Percentiles rank a stretch among this genome's conserved stretches.
These are phyloP conservation scores for Metarhizium anisopliae DNA, from an alignment of 2,329 filamentous ascomycete genomes.

Conservation along the genomic window DNA sequence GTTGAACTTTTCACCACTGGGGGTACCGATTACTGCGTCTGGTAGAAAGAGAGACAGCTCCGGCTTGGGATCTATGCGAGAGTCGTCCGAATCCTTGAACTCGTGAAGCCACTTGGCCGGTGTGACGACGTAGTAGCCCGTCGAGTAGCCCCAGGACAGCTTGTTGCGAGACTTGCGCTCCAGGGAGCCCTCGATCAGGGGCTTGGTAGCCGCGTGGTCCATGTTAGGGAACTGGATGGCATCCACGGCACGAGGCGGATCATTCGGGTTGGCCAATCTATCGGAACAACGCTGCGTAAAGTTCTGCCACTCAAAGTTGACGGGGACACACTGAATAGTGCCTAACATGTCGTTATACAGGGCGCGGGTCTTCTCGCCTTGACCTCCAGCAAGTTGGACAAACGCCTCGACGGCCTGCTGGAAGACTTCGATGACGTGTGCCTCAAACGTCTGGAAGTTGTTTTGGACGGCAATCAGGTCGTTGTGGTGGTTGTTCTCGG, in stretches of 20 bases:
- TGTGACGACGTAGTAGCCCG: conserved; percentile 84
- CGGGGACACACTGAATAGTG: conserved; percentile 66
- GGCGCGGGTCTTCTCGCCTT: conserved; percentile 71
- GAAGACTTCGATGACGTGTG: conserved; percentile 72
- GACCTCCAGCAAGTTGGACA: conserved; percentile 68
- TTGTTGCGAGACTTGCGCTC: conserved; percentile 89
- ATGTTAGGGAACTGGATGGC: conserved; percentile 82
- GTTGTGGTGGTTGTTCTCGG: conserved; percentile 93
- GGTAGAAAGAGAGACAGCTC: conserved; percentile 89
- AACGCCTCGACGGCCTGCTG: conserved; percentile 79
- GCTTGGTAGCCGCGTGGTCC: conserved; percentile 67
- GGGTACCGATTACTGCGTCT: conserved; percentile 69
- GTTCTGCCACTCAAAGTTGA: conserved; percentile 85
- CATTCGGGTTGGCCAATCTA: conserved; percentile 68
- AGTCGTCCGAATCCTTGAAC: conserved; percentile 83
- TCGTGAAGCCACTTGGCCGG: conserved; percentile 86
- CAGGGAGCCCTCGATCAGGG: conserved; percentile 78
- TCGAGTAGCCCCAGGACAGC: conserved; percentile 65
- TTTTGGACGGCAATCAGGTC: conserved; percentile 88
- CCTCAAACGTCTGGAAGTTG: conserved; percentile 80
- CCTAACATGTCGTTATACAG: conserved; percentile 79
- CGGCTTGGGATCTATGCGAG: conserved; percentile 63
- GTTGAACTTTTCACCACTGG: conserved; percentile 76
- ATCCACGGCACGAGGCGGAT: conserved; percentile 63
- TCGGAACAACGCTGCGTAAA: conserved; percentile 66